Conservation (phyloP, 306 rosid species). For the Spatholobus suberectus region DNA sequence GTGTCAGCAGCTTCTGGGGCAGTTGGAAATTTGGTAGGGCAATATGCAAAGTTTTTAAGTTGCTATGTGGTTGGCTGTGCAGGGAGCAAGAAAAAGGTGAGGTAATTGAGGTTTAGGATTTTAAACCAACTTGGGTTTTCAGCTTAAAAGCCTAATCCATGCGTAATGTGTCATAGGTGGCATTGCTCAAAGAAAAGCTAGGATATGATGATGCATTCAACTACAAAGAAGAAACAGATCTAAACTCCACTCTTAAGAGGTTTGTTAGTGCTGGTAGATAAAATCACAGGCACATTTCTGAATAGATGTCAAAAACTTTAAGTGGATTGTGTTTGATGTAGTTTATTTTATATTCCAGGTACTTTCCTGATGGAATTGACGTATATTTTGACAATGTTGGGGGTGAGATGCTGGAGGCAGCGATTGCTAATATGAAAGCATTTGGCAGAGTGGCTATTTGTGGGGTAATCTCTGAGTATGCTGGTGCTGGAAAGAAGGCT, state of each 20-base stretch:
- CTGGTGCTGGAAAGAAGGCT: constrained; percentile 47
- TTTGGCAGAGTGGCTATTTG: constrained; percentile 75
- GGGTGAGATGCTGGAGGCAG: constrained; percentile 73
- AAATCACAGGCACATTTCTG: neutral
- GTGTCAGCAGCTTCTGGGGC: constrained; percentile 81
- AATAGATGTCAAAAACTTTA: neutral
- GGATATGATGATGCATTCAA: constrained; percentile 88
- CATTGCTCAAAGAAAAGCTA: constrained; percentile 64
- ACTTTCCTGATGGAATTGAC: constrained; percentile 80
- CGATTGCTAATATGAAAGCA: constrained; percentile 64
- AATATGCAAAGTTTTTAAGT: constrained; percentile 72
- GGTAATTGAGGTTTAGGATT: neutral
- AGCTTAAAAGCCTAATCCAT: neutral
- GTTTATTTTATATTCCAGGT: constrained; percentile 43
- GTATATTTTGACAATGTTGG: constrained; percentile 90
- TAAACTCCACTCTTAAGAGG: constrained; percentile 69
- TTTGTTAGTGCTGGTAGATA: constrained; percentile 13
- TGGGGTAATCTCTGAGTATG: constrained; percentile 74
- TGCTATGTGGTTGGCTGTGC: constrained; percentile 89
- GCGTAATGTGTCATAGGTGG: constrained; percentile 50
- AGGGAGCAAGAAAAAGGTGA: constrained; percentile 72
- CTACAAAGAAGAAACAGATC: constrained; percentile 71
- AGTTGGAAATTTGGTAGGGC: constrained; percentile 76
- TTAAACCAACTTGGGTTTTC: neutral
- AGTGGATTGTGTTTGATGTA: neutral